Conservation (phyloP, 768 basidiomycete genomes). For the Sporobolomyces pararoseus region DNA sequence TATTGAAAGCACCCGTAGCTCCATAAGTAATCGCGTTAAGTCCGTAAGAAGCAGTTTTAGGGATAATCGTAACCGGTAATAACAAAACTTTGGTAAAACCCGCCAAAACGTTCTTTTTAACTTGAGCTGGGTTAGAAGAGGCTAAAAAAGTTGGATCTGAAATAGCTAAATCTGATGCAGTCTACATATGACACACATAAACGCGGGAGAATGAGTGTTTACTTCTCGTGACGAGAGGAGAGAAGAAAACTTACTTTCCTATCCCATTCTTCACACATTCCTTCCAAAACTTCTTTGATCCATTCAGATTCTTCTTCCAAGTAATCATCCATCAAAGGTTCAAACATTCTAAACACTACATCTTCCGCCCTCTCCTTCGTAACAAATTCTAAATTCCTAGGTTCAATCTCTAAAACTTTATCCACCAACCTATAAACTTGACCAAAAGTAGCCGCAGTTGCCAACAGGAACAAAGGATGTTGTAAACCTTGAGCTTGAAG, state of each 20-base stretch:
- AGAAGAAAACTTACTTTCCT: constrained; percentile 56
- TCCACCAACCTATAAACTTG: constrained; percentile 86
- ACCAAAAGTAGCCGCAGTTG: constrained; percentile 81
- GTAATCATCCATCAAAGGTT: constrained; percentile 95
- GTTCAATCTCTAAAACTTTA: constrained; percentile 61
- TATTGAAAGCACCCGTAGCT: constrained; percentile 44
- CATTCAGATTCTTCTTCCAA: constrained; percentile 87
- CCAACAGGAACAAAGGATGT: constrained; percentile 68
- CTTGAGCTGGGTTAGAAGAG: constrained; percentile 80
- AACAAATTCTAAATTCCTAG: constrained; percentile 51
- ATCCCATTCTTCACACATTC: constrained; percentile 77
- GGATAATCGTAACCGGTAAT: constrained; percentile 92
- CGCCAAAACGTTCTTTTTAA: constrained; percentile 87
- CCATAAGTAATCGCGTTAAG: constrained; percentile 60
- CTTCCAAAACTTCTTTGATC: constrained; percentile 68
- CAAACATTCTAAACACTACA: constrained; percentile 88
- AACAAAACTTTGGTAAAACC: constrained; percentile 86
- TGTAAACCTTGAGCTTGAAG: constrained; percentile 71
- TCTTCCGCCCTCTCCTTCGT: constrained; percentile 66
- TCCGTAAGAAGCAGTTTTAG: constrained; percentile 59
- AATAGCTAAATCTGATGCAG: constrained; percentile 31
- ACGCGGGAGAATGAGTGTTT: no score
- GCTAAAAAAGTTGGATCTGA: constrained; percentile 62
- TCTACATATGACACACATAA: constrained; percentile 10
- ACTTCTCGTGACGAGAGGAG: no score